Percentiles rank a stretch among this genome's conserved stretches.
phyloP scores from a whole-genome alignment of 768 basidiomycete genomes.

The Hemileccinum rubropunctum region DNA sequence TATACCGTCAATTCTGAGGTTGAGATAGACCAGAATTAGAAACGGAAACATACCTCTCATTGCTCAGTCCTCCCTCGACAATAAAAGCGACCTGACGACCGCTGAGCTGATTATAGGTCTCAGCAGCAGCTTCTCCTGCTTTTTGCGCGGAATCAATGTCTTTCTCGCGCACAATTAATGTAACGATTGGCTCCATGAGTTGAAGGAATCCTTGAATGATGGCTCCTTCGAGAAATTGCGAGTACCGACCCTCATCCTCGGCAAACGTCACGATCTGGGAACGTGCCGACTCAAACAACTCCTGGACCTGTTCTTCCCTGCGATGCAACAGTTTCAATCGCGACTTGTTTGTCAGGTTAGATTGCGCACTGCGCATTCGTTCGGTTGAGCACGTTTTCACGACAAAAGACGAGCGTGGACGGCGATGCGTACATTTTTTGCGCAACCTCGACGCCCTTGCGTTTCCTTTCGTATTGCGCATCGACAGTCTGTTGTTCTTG shows the following conservation, averaged over 20 bases:
- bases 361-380: constrained; percentile 67
- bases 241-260: constrained; percentile 66
- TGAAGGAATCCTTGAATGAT: constrained; percentile 85
- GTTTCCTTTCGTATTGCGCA: constrained; percentile 92
- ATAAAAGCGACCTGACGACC: constrained; percentile 60
- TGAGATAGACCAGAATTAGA: background rate
- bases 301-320: constrained; percentile 89
- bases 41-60: constrained; percentile 56
- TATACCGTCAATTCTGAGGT: background rate
- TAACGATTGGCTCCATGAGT: constrained; percentile 72
- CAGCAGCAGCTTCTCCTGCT: constrained; percentile 63
- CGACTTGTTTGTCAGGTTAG: constrained; percentile 94
- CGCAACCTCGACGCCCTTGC: constrained; percentile 87
- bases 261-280: constrained; percentile 59
- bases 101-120: constrained; percentile 73
- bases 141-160: constrained; percentile 61
- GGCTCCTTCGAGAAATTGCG: constrained; percentile 77
- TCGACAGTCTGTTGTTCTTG: constrained; percentile 96
- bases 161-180: constrained; percentile 61
- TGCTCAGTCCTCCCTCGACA: constrained; percentile 59
- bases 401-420: background rate
- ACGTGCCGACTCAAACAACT: constrained; percentile 78
- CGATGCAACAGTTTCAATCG: constrained; percentile 86
- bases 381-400: constrained; percentile 2
- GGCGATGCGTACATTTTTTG: constrained; percentile 83